A percentile compares a stretch with the other conserved stretches of the same genome.
Evolutionary conservation across 169 alveolate genomes (phyloP).

Genomic region (Babesia ovata): DNA sequence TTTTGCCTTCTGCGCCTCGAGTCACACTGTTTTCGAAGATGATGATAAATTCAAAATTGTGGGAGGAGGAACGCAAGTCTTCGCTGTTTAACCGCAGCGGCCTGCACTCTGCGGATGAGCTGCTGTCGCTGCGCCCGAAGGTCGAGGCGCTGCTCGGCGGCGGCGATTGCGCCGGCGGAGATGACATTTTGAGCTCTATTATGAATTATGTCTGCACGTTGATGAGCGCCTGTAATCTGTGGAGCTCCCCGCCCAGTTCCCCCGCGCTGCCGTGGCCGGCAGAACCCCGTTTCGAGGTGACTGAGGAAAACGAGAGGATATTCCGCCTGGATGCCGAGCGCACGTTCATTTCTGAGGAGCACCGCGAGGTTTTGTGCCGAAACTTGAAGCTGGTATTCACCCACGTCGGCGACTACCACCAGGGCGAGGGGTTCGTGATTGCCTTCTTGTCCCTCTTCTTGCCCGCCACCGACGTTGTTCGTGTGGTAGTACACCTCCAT

Average conservation of each 20-base stretch:
- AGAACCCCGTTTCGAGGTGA: conserved; percentile 18
- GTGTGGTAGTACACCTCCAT: conserved; percentile 65
- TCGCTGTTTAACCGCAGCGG: conserved; percentile 62
- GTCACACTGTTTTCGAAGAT: neutral
- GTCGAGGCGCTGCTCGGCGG: conserved; percentile 26
- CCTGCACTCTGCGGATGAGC: conserved; percentile 19
- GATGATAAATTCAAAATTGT: conserved; percentile 32
- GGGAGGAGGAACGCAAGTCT: conserved; percentile 61
- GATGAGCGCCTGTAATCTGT: conserved; percentile 16
- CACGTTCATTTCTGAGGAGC: conserved; percentile 69
- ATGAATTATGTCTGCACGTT: conserved; percentile 6
- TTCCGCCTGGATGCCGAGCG: conserved; percentile 77
- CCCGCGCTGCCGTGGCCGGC: neutral
- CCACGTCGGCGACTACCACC: conserved; percentile 79
- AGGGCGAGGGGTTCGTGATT: conserved; percentile 78
- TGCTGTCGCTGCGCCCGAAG: conserved; percentile 42
- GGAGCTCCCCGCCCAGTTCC: neutral
- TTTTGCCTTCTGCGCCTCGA: neutral
- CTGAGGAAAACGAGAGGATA: conserved; percentile 71
- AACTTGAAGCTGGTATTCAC: conserved; percentile 66
- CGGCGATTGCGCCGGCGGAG: neutral
- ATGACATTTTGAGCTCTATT: neutral
- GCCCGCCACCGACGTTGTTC: conserved; percentile 69
- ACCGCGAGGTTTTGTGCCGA: conserved; percentile 51
- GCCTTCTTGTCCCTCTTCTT: conserved; percentile 74